These are phyloP conservation scores for Ophiostoma quercus DNA, from an alignment of 2,329 filamentous ascomycete genomes.

Conservation along the genomic window DNA sequence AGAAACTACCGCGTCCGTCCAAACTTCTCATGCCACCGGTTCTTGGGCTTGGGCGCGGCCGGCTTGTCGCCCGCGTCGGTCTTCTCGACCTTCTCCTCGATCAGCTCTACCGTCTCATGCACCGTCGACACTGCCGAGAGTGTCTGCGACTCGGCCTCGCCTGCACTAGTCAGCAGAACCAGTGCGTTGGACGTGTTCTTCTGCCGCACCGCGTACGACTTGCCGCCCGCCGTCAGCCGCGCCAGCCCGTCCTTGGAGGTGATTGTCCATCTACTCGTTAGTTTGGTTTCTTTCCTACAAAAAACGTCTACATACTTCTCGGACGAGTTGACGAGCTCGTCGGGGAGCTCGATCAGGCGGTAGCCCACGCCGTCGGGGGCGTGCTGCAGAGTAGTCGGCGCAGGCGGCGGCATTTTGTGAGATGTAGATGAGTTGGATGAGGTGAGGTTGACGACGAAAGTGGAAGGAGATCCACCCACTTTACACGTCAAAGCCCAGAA, in stretches of 20 bases:
- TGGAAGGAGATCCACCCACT: slow-evolving; percentile 8
- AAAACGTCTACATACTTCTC: slow-evolving; percentile 37
- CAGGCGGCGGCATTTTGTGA: background rate
- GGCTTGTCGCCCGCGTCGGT: background rate
- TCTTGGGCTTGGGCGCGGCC: slow-evolving; percentile 37
- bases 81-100: slow-evolving; percentile 35
- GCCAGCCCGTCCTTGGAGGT: slow-evolving; percentile 50
- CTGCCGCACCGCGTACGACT: slow-evolving; percentile 56
- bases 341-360: slow-evolving; percentile 58
- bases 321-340: slow-evolving; percentile 51
- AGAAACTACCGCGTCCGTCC: slow-evolving; percentile 40
- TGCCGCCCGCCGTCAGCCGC: slow-evolving; percentile 47
- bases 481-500: background rate
- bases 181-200: slow-evolving; percentile 65
- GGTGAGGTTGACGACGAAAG: background rate
- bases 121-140: slow-evolving; percentile 51
- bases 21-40: slow-evolving; percentile 59
- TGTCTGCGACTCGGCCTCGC: slow-evolving; percentile 29
- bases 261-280: slow-evolving; percentile 25
- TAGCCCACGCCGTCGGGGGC: slow-evolving; percentile 47
- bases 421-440: background rate
- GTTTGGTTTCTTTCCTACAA: background rate
- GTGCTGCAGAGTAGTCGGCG: slow-evolving; percentile 47
- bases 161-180: slow-evolving; percentile 43
- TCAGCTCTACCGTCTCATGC: slow-evolving; percentile 58